Base-by-base conservation (phyloP, 345 rosid genomes). In the Salix caprea region DNA sequence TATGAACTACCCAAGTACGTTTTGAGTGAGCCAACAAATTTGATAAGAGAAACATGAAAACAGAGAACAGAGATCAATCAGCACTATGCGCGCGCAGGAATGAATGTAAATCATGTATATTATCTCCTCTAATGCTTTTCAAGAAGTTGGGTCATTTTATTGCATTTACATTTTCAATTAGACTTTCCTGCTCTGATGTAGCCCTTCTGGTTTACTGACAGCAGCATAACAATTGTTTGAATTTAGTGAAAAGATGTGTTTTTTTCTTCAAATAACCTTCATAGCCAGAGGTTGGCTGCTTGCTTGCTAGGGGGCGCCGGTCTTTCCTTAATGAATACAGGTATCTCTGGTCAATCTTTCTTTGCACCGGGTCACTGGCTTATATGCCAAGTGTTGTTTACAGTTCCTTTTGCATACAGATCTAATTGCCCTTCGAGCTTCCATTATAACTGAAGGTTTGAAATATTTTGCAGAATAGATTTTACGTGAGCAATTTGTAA, bases 1-100 rank as follows among this genome's bases (percentile, higher is more conserved):
- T 94, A 94, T 40, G 97, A 92, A 81, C 88, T 92, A 30, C 99
- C 97, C 1, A 87, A 82, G 80, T 91, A 91, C 64, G 93, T 92
- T 67, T 78, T 95, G 85, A 89, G 96, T 58, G 94, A 90, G 81
- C 97, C 97, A 0, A 81, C 90, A 37, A 94, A 94, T 82, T 77
- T 94, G 89, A 87, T 92, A 74, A 80, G 67, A 5, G 91, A 85
- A 40, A 46, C 71, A 4, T 77, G 44, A 70, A 36, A 61, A 30
- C 15, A 40, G 65, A 42, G 14, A 24, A 44, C 68, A 65, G 32
- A n/a, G 71, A 62, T 15, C 68, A 60, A 19, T 56, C 42, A 32
- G 69, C 77, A 72, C 64, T 18, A 14, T 40, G 39, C 39, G 54
- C 37, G 54, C 48, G 30, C 65, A 71, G 21, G 58, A 78, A 67